Base-by-base conservation (phyloP, 345 rosid species). In the Linum lewisii region DNA sequence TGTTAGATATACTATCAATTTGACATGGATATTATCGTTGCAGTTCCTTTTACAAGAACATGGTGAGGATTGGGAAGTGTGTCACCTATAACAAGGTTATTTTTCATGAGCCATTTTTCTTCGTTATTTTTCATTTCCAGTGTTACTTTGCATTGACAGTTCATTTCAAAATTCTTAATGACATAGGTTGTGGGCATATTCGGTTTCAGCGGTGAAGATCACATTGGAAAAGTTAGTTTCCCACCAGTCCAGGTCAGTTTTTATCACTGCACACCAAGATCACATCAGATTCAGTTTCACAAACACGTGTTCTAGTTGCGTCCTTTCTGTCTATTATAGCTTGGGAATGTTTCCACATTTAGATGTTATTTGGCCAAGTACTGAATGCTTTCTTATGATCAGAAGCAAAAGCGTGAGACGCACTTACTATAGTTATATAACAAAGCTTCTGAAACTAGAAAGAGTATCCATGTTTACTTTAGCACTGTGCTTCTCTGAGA, bases 151-250 rank as follows among this genome's bases (percentile, higher is more conserved):
- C 24, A 54, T 37, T 21, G 21, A n/a, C 14, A 25, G 34, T 11
- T 56, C 11, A 19, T 62, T 42, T 60, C 25, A 20, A 58, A 44
- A 14, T 21, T 62, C 49, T 18, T 32, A 34, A 21, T 64, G 26
- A 54, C 72, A 50, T 44, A 88, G 95, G 95, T 73, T 73, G 80
- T 77, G 36, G 95, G 91, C 65, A 89, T 86, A 64, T 92, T 92
- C 78, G 99, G 95, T 67, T 93, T 93, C 71, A 72, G 73, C 0
- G 97, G 97, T 44, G 99, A 93, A 85, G 97, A 93, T 78, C 86
- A 81, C 72, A 89, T 89, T 29, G 99, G 91, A 53, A 93, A 93
- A 83, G 77, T 83, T 69, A 75, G 89, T 76, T 93, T 89, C 76
- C 99, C 99, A 14, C 87, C 95, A 14, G 89, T 89, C 24, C 97